These are phyloP conservation scores for Rhizopogon salebrosus DNA, from an alignment of 768 basidiomycete genomes.

Conservation along the genomic window DNA sequence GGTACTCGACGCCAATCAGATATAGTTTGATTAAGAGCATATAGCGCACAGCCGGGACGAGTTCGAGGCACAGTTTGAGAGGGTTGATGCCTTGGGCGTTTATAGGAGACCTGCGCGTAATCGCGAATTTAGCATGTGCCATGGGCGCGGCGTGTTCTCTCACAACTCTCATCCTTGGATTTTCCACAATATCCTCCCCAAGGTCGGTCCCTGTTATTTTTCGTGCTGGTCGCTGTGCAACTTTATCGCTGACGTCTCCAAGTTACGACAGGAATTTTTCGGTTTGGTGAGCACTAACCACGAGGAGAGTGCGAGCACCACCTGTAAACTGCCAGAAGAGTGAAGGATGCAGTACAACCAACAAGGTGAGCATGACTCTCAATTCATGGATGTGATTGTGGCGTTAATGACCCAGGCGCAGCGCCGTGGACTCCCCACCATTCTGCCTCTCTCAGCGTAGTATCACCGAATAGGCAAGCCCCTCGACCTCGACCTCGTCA, in stretches of 20 bases:
- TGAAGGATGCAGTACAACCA: conserved; percentile 27
- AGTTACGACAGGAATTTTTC: background rate
- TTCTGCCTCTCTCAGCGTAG: conserved; percentile 13
- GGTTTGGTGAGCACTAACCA: background rate
- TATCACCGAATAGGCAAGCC: conserved; percentile 3
- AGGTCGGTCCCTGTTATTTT: background rate
- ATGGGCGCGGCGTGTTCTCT: conserved; percentile 1
- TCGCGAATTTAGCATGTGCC: background rate
- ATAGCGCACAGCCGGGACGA: background rate
- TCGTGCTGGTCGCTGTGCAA: no score
- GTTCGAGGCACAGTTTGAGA: background rate
- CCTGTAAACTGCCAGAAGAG: background rate
- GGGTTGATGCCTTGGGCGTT: background rate
- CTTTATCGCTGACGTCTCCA: no score
- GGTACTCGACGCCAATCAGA: background rate
- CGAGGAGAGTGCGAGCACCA: background rate
- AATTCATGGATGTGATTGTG: background rate
- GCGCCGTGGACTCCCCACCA: conserved; percentile 19
- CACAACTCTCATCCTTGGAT: background rate
- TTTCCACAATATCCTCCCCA: background rate
- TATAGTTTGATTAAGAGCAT: background rate
- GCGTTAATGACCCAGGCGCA: conserved; percentile 1
- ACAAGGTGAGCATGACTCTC: conserved; percentile 14
- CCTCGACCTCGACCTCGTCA: conserved; percentile 16
- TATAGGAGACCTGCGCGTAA: background rate